Percentiles rank a stretch among this genome's conserved stretches.
These are phyloP conservation scores for Pseudocercospora vitis DNA, from an alignment of 2,329 filamentous ascomycete species.

Conservation along the genomic window DNA sequence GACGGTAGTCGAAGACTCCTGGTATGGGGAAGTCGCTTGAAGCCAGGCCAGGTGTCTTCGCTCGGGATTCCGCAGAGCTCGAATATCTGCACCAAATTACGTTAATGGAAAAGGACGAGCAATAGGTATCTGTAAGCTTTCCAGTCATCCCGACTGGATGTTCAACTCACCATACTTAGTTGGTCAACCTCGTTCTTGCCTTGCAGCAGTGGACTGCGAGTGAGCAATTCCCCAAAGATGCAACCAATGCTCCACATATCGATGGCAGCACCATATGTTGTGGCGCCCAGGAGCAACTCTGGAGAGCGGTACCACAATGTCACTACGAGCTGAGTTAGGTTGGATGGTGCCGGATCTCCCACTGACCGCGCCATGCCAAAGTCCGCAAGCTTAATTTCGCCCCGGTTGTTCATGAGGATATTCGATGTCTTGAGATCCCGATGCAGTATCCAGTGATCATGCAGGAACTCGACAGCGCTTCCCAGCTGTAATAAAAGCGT, in stretches of 20 bases:
- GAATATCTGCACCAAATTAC: constrained; percentile 63
- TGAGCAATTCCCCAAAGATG: constrained; percentile 89
- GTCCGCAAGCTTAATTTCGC: constrained; percentile 91
- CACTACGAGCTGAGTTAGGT: constrained; percentile 88
- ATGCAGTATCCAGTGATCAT: constrained; percentile 82
- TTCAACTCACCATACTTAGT: constrained; percentile 60
- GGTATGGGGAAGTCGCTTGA: constrained; percentile 84
- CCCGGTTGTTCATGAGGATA: constrained; percentile 91
- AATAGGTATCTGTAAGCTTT: constrained; percentile 28
- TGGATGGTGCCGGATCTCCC: constrained; percentile 69
- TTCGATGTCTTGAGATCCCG: constrained; percentile 93
- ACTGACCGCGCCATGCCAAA: constrained; percentile 97
- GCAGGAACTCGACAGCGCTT: constrained; percentile 79
- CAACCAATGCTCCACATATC: constrained; percentile 98
- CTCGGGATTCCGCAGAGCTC: constrained; percentile 83
- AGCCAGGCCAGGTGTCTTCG: constrained; percentile 79
- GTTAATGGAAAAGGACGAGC: constrained; percentile 24
- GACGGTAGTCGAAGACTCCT: constrained; percentile 67
- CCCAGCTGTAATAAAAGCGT: constrained; percentile 81
- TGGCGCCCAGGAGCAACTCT: constrained; percentile 80
- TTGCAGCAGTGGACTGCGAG: constrained; percentile 77
- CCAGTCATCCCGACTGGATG: constrained; percentile 33
- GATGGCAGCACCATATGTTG: constrained; percentile 71
- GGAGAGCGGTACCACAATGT: constrained; percentile 96
- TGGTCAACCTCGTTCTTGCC: constrained; percentile 93